Percentiles rank a stretch among this genome's conserved stretches.
phyloP scores from a whole-genome alignment of 2,329 filamentous ascomycete species.

The Hysterium pulicare region DNA sequence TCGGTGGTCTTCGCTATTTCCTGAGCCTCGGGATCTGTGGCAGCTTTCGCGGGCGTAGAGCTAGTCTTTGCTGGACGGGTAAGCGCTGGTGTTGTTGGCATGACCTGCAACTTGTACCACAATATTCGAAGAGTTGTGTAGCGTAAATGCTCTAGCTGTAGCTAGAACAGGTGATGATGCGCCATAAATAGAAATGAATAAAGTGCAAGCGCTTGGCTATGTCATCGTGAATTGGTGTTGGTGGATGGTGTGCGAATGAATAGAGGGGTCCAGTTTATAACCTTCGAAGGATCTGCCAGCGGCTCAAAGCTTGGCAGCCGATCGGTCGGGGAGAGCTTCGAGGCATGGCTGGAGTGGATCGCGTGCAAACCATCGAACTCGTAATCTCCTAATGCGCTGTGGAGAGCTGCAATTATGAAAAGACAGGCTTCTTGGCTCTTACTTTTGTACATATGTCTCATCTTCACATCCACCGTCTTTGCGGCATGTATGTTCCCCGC shows the following conservation, averaged over 20 bases:
- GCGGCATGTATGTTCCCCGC: conserved; percentile 41
- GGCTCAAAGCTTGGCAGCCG: too few relatives aligned
- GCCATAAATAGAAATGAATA: conserved; percentile 8
- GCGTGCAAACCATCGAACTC: too few relatives aligned
- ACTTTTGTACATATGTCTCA: conserved; percentile 25
- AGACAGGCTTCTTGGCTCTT: conserved; percentile 20
- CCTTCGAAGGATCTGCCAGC: background rate
- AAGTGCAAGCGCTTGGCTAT: conserved; percentile 7
- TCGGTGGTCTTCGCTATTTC: conserved; percentile 14
- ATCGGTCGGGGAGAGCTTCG: too few relatives aligned
- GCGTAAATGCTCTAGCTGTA: background rate
- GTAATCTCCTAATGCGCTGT: too few relatives aligned
- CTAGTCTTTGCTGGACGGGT: conserved; percentile 31
- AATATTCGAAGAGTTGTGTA: conserved; percentile 17
- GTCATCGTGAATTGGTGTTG: too few relatives aligned
- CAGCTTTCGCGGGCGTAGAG: background rate
- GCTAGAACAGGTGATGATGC: background rate
- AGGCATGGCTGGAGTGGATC: too few relatives aligned
- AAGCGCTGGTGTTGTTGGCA: conserved; percentile 31
- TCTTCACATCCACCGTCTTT: conserved; percentile 37
- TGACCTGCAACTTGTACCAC: too few relatives aligned
- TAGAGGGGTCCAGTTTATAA: background rate
- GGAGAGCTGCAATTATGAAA: conserved; percentile 14
- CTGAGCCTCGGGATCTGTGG: conserved; percentile 6
- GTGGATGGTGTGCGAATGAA: conserved; percentile 6